phyloP scores from a whole-genome alignment of 2,329 filamentous ascomycete genomes.

The Magnaporthiopsis rhizophila region DNA sequence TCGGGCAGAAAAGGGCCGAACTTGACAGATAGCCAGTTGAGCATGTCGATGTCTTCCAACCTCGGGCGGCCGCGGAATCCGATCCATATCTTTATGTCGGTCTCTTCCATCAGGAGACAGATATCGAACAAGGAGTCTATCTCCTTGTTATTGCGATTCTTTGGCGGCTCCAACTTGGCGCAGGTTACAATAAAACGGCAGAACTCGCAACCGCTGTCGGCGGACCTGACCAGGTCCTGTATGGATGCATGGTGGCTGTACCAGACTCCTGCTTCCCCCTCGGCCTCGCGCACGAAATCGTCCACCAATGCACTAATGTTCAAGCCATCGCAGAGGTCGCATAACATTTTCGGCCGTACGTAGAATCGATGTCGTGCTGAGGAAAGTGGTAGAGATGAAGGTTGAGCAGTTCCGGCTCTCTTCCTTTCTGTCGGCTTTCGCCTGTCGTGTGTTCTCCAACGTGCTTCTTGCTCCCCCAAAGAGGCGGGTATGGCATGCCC shows the following conservation, averaged over 20 bases:
- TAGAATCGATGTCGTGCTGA: too few relatives aligned
- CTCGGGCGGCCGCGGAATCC: not conserved
- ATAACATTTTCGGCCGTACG: too few relatives aligned
- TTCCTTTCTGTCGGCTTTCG: too few relatives aligned
- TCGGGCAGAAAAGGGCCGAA: not conserved
- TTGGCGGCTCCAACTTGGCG: not conserved
- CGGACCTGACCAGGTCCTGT: constrained; percentile 2
- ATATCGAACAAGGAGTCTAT: not conserved
- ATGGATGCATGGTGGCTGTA: constrained; percentile 4
- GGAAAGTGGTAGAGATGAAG: too few relatives aligned
- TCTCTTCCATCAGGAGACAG: not conserved
- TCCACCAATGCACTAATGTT: constrained; percentile 39
- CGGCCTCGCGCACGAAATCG: constrained; percentile 45
- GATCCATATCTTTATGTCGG: not conserved
- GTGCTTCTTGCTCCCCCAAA: too few relatives aligned
- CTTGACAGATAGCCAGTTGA: not conserved
- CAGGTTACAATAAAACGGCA: not conserved
- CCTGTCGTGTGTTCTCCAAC: too few relatives aligned
- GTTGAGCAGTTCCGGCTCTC: too few relatives aligned
- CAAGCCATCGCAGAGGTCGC: too few relatives aligned
- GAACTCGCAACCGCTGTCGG: constrained; percentile 1
- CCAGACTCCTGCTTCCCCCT: not conserved
- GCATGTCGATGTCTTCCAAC: not conserved
- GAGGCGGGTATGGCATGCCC: too few relatives aligned
- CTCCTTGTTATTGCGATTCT: too few relatives aligned